A percentile compares a stretch with the other conserved stretches of the same genome.
Conservation (phyloP, 208 protist species). For the Vickermania ingenoplastis region DNA sequence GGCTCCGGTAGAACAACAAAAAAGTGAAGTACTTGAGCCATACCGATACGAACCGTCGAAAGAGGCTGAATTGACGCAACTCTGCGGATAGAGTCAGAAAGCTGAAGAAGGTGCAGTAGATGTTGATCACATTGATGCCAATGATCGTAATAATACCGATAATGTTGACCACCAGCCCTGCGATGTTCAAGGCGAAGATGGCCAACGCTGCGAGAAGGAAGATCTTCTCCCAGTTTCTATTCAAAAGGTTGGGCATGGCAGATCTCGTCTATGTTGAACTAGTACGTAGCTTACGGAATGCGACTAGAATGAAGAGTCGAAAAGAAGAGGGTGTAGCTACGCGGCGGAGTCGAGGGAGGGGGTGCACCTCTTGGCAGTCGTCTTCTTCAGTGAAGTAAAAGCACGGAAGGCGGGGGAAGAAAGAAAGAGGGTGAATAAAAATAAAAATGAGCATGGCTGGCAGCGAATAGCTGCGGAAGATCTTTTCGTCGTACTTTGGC, state of each 20-base stretch:
- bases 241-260: conserved; percentile 12
- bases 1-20: conserved; percentile 46
- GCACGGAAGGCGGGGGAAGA: no score
- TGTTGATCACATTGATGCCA: conserved; percentile 18
- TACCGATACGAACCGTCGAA: conserved; percentile 32
- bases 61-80: conserved; percentile 44
- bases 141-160: conserved; percentile 17
- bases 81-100: conserved; percentile 62
- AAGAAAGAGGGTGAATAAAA: no score
- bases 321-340: background rate
- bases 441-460: no score
- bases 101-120: conserved; percentile 59
- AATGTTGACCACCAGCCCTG: conserved; percentile 27
- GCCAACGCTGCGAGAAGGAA: conserved; percentile 35
- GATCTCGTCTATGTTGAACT: background rate
- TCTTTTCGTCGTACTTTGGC: no score
- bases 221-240: conserved; percentile 32
- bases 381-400: no score
- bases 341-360: no score
- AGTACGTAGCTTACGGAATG: background rate
- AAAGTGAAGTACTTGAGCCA: conserved; percentile 77
- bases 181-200: conserved; percentile 24
- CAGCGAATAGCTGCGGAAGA: no score
- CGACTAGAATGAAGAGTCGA: no score
- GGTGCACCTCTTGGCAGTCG: no score